These are phyloP conservation scores for Picochlorum sp. DNA, from an alignment of 139 green algal genomes.

Conservation along the genomic window DNA sequence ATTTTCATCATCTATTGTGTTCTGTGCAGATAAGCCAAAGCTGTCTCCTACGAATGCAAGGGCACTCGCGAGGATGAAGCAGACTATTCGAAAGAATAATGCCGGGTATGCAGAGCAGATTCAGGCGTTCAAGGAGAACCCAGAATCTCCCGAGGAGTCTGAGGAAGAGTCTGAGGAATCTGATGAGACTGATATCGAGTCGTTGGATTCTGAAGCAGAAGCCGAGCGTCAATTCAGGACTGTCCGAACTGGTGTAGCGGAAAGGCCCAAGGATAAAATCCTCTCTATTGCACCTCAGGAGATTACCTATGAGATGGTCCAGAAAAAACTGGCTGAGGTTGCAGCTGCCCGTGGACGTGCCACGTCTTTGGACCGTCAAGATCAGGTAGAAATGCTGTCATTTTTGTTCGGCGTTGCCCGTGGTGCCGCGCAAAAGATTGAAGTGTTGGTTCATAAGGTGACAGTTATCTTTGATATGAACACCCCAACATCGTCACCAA, in stretches of 20 bases:
- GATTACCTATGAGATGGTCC: constrained; percentile 96
- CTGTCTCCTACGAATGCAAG: constrained; percentile 89
- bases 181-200: constrained; percentile 5
- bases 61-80: constrained; percentile 92
- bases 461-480: constrained; percentile 92
- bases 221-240: constrained; percentile 14
- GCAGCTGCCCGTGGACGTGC: constrained; percentile 70
- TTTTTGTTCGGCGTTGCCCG: constrained; percentile 82
- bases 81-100: constrained; percentile 96
- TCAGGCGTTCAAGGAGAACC: constrained; percentile 35
- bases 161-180: neutral
- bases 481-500: constrained; percentile 64
- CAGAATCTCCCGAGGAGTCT: constrained; percentile 9
- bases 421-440: constrained; percentile 68
- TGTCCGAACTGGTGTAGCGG: constrained; percentile 28
- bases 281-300: constrained; percentile 80
- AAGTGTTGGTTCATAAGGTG: constrained; percentile 69
- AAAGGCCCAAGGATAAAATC: constrained; percentile 70
- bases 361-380: constrained; percentile 73
- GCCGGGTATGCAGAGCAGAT: constrained; percentile 48
- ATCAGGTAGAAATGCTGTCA: constrained; percentile 88
- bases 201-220: constrained; percentile 17
- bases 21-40: constrained; percentile 81
- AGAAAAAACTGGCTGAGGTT: constrained; percentile 88
- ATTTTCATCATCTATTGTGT: neutral